Conservation (phyloP, 1,139 yeast species). For the Zhuliangozyma blackwelliae region DNA sequence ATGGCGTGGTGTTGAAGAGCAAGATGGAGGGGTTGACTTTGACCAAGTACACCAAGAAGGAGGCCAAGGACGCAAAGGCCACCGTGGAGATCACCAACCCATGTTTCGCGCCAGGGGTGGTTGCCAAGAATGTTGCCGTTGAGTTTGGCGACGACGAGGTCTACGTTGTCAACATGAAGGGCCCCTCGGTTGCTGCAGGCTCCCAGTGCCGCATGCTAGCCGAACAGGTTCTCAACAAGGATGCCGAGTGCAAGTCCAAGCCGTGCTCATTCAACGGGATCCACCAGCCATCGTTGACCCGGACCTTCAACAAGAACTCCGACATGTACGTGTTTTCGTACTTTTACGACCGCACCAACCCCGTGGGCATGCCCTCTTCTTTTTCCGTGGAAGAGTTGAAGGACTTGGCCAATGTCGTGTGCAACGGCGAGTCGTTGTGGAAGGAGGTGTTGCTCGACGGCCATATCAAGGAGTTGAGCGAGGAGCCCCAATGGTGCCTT, state of each 20-base stretch:
- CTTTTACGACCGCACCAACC: constrained; percentile 90
- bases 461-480: constrained; percentile 58
- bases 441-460: constrained; percentile 56
- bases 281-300: constrained; percentile 86
- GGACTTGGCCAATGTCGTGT: constrained; percentile 78
- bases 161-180: constrained; percentile 67
- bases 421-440: constrained; percentile 79
- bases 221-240: constrained; percentile 79
- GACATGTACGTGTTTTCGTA: constrained; percentile 89
- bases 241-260: constrained; percentile 60
- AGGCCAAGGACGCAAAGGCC: constrained; percentile 37
- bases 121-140: constrained; percentile 53
- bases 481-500: constrained; percentile 91
- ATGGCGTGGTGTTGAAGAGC: constrained; percentile 52
- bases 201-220: constrained; percentile 83
- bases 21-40: constrained; percentile 33
- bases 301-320: constrained; percentile 61
- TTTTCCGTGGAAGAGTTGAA: constrained; percentile 81
- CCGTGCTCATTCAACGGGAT: constrained; percentile 98
- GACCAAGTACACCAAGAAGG: constrained; percentile 27
- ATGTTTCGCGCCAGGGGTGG: constrained; percentile 77
- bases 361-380: constrained; percentile 89
- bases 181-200: constrained; percentile 48
- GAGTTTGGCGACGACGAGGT: constrained; percentile 42
- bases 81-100: constrained; percentile 58